Base-by-base conservation (phyloP, 768 basidiomycete species). In the Suillus tomentosus region DNA sequence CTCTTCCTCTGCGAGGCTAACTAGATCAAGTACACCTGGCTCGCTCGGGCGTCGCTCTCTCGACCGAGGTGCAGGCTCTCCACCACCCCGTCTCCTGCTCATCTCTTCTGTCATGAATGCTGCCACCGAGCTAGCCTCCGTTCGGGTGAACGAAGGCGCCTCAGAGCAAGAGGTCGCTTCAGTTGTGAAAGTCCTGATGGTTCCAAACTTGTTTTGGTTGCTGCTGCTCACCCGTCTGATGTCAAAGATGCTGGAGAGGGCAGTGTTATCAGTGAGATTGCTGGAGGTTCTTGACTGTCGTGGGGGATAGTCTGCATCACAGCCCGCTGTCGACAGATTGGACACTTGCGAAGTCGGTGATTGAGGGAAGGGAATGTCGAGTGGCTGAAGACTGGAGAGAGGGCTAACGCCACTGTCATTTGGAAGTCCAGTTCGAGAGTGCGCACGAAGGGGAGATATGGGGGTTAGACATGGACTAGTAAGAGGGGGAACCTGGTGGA, bases 181-280 rank as follows among this genome's bases (percentile, higher is more conserved):
- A 37, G 93, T 94, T 39, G 87, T 92, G 65, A 88, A 80, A n/a
- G 92, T 93, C 70, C 90, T 82, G 65, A 94, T 86, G 13, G 92
- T 94, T 48, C 87, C 90, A 74, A 86, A 94, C 72, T 85, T 88
- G 71, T 84, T 87, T 66, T 80, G 79, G 50, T 76, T 79, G 63
- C 75, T 76, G 42, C 80, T 78, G 58, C 76, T 79, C 61, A 76
- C 79, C 61, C 78, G 77, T 63, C 77, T 78, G 60, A 78, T 76
- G 71, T 90, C 88, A 61, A 90, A 78, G 64, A 90, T 76, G 66
- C 88, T 90, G 60, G 90, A 90, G 71, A 85, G 81, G n/a, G 71
- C 69, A 3, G 79, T 80, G 51, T 75, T 73, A 60, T 89, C 87
- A 37, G 87, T 88, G 74, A 85, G 77, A 67, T 79, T 81, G 65